These are phyloP conservation scores for Bolboschoenus planiculmis DNA, from an alignment of 176 grass and related monocot species.

Conservation along the genomic window DNA sequence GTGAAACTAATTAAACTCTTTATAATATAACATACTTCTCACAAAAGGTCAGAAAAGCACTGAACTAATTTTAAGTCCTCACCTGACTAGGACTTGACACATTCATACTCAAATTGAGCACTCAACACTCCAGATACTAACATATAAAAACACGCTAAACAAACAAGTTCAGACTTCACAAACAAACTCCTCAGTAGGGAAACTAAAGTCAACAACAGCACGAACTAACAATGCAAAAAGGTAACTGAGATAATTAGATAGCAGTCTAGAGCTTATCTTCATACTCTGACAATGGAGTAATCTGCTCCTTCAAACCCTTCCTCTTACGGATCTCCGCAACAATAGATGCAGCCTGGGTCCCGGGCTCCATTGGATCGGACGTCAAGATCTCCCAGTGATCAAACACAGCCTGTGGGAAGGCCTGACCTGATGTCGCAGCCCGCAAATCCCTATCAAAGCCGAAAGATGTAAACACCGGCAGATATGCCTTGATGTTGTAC, in stretches of 20 bases:
- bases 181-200: background rate
- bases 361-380: slow-evolving; percentile 1
- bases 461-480: slow-evolving; percentile 19
- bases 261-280: slow-evolving; percentile 24
- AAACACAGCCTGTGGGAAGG: slow-evolving; percentile 22
- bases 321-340: slow-evolving; percentile 24
- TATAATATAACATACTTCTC: background rate
- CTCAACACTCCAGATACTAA: background rate
- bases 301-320: slow-evolving; percentile 29
- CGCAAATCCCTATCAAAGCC: slow-evolving; percentile 1
- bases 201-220: background rate
- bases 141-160: background rate
- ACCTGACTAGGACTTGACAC: background rate
- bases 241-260: background rate
- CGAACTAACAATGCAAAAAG: background rate
- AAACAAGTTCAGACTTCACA: background rate
- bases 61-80: background rate
- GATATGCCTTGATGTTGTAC: slow-evolving; percentile 77
- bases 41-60: background rate
- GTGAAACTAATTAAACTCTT: background rate
- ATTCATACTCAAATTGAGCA: background rate
- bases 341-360: slow-evolving; percentile 5
- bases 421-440: slow-evolving; percentile 22
- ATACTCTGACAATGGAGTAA: slow-evolving; percentile 10
- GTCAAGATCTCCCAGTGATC: slow-evolving; percentile 21